These are phyloP conservation scores for Aspergillus thermomutatus DNA, from an alignment of 2,329 filamentous ascomycete species.

Conservation along the genomic window DNA sequence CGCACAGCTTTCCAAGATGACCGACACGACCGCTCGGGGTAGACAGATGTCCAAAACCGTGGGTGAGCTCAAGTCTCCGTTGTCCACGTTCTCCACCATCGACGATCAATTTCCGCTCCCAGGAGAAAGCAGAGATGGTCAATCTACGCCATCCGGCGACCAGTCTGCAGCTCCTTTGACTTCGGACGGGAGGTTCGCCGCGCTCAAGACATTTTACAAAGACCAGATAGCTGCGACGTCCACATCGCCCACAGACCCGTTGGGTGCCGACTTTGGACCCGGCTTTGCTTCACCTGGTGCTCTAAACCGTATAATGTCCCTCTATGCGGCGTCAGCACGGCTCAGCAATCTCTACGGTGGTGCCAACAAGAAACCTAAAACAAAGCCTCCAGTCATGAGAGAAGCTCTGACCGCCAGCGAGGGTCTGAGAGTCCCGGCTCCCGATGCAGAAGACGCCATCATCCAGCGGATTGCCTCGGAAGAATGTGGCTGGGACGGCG, in stretches of 20 bases:
- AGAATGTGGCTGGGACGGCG: conserved; percentile 60
- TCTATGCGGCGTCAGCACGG: conserved; percentile 63
- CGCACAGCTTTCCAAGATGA: conserved; percentile 70
- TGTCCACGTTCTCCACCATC: conserved; percentile 34
- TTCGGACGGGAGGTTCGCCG: conserved; percentile 68
- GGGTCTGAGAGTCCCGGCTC: conserved; percentile 62
- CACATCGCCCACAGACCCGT: conserved; percentile 48
- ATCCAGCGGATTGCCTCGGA: conserved; percentile 58
- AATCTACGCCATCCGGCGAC: conserved; percentile 34
- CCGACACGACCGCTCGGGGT: conserved; percentile 43
- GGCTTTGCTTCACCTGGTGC: conserved; percentile 73
- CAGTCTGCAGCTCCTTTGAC: conserved; percentile 45
- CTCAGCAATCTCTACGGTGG: conserved; percentile 54
- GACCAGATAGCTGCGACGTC: conserved; percentile 67
- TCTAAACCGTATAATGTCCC: conserved; percentile 82
- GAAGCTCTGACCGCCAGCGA: conserved; percentile 71
- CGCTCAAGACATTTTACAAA: conserved; percentile 77
- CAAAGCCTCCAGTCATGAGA: conserved; percentile 70
- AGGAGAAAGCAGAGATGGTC: conserved; percentile 28
- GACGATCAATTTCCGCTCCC: conserved; percentile 29
- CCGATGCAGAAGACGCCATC: conserved; percentile 58
- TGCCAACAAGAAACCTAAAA: conserved; percentile 60
- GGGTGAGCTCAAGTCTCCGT: conserved; percentile 35
- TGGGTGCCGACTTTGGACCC: conserved; percentile 47
- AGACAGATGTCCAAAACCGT: conserved; percentile 39